Percentiles rank a stretch among this genome's conserved stretches.
phyloP scores from a whole-genome alignment of 73 alveolate species.

The Uronychia binucleata region DNA sequence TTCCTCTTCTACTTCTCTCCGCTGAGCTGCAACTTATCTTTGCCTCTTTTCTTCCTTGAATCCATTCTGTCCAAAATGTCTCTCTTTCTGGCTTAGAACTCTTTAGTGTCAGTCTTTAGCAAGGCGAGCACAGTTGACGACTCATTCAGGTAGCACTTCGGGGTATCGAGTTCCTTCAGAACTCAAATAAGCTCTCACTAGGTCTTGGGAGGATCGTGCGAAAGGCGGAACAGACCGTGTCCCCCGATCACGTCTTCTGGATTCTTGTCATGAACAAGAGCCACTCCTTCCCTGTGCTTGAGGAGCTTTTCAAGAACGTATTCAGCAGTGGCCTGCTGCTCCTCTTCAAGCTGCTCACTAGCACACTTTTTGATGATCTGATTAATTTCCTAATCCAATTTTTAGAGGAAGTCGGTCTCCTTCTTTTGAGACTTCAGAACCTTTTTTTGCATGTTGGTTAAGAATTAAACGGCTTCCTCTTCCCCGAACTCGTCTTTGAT shows the following conservation, averaged over 20 bases:
- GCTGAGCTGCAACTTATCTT: slow-evolving; percentile 8
- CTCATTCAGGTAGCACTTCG: neutral
- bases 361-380: neutral
- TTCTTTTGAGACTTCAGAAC: slow-evolving; percentile 2
- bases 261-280: neutral
- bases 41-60: neutral
- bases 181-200: neutral
- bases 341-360: neutral
- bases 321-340: neutral
- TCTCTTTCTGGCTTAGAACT: neutral
- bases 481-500: slow-evolving; percentile 40
- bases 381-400: slow-evolving; percentile 38
- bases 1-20: slow-evolving; percentile 74
- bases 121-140: slow-evolving; percentile 20
- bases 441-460: slow-evolving; percentile 27
- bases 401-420: slow-evolving; percentile 41
- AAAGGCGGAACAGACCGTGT: neutral
- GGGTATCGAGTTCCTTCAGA: neutral
- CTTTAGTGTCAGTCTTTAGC: neutral
- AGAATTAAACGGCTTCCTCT: slow-evolving; percentile 14
- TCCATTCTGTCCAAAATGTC: neutral
- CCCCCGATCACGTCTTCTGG: neutral
- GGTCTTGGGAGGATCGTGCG: neutral
- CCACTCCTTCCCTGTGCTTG: neutral
- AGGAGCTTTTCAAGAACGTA: neutral